phyloP scores from a whole-genome alignment of 352 stramenopile species.

The Pythium biforme region DNA sequence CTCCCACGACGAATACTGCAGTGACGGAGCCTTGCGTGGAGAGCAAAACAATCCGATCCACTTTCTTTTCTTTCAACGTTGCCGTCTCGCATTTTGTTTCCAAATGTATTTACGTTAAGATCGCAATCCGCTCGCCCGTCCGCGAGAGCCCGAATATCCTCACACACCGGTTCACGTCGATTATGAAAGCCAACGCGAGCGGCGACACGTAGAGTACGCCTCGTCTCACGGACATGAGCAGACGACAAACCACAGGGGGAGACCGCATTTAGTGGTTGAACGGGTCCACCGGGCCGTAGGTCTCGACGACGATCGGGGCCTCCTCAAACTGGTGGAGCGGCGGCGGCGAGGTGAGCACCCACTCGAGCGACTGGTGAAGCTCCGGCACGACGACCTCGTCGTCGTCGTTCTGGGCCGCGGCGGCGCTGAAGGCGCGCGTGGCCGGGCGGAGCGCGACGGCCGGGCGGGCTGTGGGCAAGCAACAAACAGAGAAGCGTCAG shows the following conservation, averaged over 20 bases:
- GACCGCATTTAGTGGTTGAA: constrained; percentile 60
- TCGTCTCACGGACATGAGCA: neutral
- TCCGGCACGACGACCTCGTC: constrained; percentile 81
- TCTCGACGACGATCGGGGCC: constrained; percentile 86
- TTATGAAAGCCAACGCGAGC: neutral
- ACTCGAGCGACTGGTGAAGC: constrained; percentile 82
- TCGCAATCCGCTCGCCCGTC: constrained; percentile 15
- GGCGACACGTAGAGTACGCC: neutral
- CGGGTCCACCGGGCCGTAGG: constrained; percentile 81
- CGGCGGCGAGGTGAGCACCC: constrained; percentile 77
- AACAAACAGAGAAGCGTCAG: constrained; percentile 13
- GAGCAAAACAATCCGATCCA: constrained; percentile 1
- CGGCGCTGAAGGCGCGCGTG: constrained; percentile 57
- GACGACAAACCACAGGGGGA: constrained; percentile 9
- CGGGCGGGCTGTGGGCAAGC: constrained; percentile 50
- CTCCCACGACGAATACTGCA: no score
- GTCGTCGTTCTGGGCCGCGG: constrained; percentile 51
- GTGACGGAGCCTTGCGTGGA: neutral
- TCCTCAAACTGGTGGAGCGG: constrained; percentile 90
- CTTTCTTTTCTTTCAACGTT: neutral
- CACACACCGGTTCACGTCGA: neutral
- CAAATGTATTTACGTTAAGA: constrained; percentile 34
- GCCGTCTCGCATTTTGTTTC: constrained; percentile 4
- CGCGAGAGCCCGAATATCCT: neutral
- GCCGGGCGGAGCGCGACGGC: constrained; percentile 47